These are phyloP conservation scores for Lactuca saligna DNA, from an alignment of 129 eudicot species.

Conservation along the genomic window DNA sequence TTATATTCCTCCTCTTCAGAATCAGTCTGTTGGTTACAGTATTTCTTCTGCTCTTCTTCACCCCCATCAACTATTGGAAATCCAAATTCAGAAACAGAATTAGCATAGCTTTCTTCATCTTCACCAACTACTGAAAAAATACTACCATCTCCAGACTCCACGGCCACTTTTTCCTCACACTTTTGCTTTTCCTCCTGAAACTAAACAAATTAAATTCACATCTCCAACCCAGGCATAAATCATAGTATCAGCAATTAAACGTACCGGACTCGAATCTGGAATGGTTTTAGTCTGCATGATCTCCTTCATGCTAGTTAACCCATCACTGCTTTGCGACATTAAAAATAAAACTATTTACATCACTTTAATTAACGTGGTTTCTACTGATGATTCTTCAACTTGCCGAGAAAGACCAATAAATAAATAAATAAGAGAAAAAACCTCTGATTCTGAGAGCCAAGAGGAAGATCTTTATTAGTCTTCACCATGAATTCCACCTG, in stretches of 20 bases:
- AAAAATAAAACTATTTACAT: background rate
- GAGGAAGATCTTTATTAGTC: constrained; percentile 11
- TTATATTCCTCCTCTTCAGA: too few relatives aligned
- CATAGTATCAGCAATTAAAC: background rate
- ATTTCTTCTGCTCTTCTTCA: too few relatives aligned
- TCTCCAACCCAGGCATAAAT: background rate
- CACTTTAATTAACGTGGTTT: too few relatives aligned
- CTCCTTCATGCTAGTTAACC: constrained; percentile 26
- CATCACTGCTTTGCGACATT: constrained; percentile 24
- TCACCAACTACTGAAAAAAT: background rate
- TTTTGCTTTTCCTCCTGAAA: constrained; percentile 40
- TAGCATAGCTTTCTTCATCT: constrained; percentile 22
- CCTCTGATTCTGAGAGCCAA: constrained; percentile 34
- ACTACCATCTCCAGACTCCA: background rate
- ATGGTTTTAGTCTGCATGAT: constrained; percentile 1
- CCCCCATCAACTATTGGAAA: too few relatives aligned
- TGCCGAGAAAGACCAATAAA: background rate
- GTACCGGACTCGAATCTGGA: constrained; percentile 35
- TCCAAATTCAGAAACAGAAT: constrained; percentile 5
- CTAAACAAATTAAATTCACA: constrained; percentile 4
- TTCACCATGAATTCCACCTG: constrained; percentile 21
- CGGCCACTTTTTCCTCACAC: constrained; percentile 1
- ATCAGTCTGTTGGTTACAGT: too few relatives aligned
- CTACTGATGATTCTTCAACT: too few relatives aligned
- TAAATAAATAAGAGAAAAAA: background rate